phyloP scores from a whole-genome alignment of 2,329 filamentous ascomycete species.

The Colletotrichum spaethianum region DNA sequence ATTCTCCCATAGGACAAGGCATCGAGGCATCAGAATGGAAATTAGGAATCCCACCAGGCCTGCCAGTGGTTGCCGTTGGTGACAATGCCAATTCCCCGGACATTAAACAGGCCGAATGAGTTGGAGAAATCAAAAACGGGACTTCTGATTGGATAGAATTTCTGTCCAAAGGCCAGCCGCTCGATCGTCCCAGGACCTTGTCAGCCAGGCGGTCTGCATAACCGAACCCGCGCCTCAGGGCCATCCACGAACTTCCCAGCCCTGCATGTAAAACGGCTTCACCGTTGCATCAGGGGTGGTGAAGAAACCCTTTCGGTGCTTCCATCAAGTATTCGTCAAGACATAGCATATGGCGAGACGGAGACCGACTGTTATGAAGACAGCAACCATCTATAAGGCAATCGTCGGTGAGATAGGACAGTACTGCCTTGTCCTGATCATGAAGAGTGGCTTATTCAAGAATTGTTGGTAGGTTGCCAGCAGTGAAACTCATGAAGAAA shows the following conservation, averaged over 20 bases:
- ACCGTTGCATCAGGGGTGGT: conserved; percentile 4
- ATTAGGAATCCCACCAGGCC: conserved; percentile 19
- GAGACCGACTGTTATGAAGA: neutral
- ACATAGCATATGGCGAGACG: neutral
- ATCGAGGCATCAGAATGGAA: conserved; percentile 31
- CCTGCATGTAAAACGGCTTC: neutral
- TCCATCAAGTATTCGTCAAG: neutral
- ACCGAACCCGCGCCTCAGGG: conserved; percentile 9
- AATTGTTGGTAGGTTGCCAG: neutral
- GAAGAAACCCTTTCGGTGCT: neutral
- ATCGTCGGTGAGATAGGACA: neutral
- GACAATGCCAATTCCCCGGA: conserved; percentile 21
- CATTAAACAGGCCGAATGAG: conserved; percentile 10
- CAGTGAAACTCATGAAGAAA: neutral
- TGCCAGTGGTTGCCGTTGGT: conserved; percentile 24
- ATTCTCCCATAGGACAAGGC: conserved; percentile 18
- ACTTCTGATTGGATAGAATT: conserved; percentile 24
- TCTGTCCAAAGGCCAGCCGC: neutral
- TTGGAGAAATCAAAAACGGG: conserved; percentile 10
- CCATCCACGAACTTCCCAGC: neutral
- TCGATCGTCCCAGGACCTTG: conserved; percentile 4
- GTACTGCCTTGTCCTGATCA: neutral
- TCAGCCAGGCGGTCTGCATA: conserved; percentile 23
- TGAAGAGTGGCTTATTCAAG: neutral
- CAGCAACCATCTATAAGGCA: neutral